A percentile compares a stretch with the other conserved stretches of the same genome.
These are phyloP conservation scores for Aspergillus ibericus DNA, from an alignment of 2,329 filamentous ascomycete genomes.

Conservation along the genomic window DNA sequence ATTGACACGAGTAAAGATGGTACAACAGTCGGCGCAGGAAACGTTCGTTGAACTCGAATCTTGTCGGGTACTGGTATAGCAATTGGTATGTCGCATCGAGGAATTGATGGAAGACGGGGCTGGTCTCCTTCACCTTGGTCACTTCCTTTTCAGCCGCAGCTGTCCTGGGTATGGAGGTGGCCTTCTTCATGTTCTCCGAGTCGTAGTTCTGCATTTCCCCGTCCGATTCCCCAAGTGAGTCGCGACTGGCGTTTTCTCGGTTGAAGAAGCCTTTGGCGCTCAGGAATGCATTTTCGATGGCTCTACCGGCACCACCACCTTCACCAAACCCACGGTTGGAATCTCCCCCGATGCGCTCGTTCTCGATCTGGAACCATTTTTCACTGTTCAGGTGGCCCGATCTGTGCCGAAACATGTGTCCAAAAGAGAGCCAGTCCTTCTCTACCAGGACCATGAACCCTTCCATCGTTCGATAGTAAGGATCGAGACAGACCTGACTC, in stretches of 20 bases:
- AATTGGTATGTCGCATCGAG: conserved; percentile 92
- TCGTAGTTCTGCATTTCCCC: conserved; percentile 53
- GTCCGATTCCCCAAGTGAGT: conserved; percentile 64
- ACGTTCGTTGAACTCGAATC: conserved; percentile 95
- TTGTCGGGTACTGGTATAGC: conserved; percentile 76
- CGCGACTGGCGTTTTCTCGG: conserved; percentile 68
- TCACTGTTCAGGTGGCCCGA: conserved; percentile 84
- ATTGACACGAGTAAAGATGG: conserved; percentile 93
- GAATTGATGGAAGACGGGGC: conserved; percentile 97
- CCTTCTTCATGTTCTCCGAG: conserved; percentile 45
- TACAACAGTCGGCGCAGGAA: conserved; percentile 88
- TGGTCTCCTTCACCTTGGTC: conserved; percentile 82
- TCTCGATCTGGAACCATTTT: conserved; percentile 90
- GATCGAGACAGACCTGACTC: conserved; percentile 89
- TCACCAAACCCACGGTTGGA: conserved; percentile 42
- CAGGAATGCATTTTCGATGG: conserved; percentile 79
- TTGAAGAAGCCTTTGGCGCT: conserved; percentile 90
- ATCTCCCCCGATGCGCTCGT: conserved; percentile 67
- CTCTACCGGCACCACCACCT: conserved; percentile 59
- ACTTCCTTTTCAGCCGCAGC: conserved; percentile 60
- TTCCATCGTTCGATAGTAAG: conserved; percentile 89
- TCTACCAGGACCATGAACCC: conserved; percentile 93
- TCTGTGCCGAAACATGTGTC: conserved; percentile 95
- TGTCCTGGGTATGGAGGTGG: conserved; percentile 32
- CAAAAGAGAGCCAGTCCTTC: conserved; percentile 97